phyloP scores from a whole-genome alignment of 306 rosid species.

The Trifolium fragiferum region DNA sequence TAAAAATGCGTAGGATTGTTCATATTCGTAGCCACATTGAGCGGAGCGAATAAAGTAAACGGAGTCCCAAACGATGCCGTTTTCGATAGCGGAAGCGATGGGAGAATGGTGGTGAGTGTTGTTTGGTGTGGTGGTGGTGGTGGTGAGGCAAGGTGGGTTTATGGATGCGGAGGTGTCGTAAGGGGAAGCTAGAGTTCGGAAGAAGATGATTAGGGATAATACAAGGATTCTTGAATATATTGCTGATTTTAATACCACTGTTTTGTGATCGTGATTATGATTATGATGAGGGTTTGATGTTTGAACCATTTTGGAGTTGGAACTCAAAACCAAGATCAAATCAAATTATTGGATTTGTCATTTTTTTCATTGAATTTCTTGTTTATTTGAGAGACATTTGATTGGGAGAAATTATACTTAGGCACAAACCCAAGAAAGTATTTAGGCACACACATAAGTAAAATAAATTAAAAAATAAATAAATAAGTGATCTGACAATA shows the following conservation, averaged over 20 bases:
- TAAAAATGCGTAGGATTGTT: conserved; percentile 84
- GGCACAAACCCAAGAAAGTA: too few species aligned
- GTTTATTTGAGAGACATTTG: too few species aligned
- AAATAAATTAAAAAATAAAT: too few species aligned
- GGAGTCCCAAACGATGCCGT: conserved; percentile 87
- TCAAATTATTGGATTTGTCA: not conserved
- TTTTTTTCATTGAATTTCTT: too few species aligned
- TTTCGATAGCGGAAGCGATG: conserved; percentile 58
- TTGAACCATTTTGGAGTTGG: conserved; percentile 30
- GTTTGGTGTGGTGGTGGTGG: conserved; percentile 9
- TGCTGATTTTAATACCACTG: conserved; percentile 60
- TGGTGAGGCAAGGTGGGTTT: conserved; percentile 58
- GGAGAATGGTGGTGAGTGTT: not conserved
- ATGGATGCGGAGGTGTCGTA: conserved; percentile 89
- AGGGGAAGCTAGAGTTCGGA: conserved; percentile 62
- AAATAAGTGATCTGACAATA: too few species aligned
- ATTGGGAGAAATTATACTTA: too few species aligned
- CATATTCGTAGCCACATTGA: conserved; percentile 91
- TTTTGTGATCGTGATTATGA: not conserved
- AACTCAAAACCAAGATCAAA: not conserved
- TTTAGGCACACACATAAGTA: too few species aligned
- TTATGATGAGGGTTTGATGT: conserved; percentile 9
- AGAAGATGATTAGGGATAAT: conserved; percentile 55
- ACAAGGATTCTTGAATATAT: conserved; percentile 63
- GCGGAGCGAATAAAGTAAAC: conserved; percentile 74